Conservation (phyloP, 2,329 filamentous ascomycete genomes). For the Sporothrix protearum region DNA sequence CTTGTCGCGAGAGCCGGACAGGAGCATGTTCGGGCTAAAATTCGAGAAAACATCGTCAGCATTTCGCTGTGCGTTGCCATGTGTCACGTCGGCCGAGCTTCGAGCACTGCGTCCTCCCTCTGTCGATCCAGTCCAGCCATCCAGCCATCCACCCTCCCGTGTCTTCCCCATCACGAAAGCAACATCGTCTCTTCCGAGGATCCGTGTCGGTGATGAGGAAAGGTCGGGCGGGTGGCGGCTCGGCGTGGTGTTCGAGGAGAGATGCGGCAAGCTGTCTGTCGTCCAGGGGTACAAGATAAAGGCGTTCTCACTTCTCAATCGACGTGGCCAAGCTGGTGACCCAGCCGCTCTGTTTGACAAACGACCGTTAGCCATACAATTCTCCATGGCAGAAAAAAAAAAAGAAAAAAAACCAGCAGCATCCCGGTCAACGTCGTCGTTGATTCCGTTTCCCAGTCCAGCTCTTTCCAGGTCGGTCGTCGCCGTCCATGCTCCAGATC, state of each 20-base stretch:
- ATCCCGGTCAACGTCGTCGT: background rate
- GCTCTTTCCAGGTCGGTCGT: background rate
- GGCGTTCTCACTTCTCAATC: constrained; percentile 81
- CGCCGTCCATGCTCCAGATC: too few species aligned
- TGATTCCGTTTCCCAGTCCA: background rate
- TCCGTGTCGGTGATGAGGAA: background rate
- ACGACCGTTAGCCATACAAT: constrained; percentile 20
- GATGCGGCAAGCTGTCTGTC: background rate
- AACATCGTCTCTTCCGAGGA: background rate
- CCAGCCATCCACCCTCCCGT: background rate
- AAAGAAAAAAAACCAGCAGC: constrained; percentile 1
- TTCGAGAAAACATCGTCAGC: constrained; percentile 31
- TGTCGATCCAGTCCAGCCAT: background rate
- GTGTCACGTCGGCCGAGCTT: background rate
- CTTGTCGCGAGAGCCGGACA: constrained; percentile 97
- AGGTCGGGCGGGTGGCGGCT: background rate
- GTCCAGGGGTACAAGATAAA: background rate
- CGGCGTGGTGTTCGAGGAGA: background rate
- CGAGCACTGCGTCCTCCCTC: background rate
- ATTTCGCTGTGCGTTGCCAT: constrained; percentile 10
- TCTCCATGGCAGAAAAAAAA: background rate
- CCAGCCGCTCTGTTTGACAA: constrained; percentile 72
- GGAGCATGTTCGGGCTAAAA: constrained; percentile 93
- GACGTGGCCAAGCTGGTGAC: constrained; percentile 98
- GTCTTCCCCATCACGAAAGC: background rate